These are phyloP conservation scores for Crithidia expoeki DNA, from an alignment of 208 protist genomes.

Conservation along the genomic window DNA sequence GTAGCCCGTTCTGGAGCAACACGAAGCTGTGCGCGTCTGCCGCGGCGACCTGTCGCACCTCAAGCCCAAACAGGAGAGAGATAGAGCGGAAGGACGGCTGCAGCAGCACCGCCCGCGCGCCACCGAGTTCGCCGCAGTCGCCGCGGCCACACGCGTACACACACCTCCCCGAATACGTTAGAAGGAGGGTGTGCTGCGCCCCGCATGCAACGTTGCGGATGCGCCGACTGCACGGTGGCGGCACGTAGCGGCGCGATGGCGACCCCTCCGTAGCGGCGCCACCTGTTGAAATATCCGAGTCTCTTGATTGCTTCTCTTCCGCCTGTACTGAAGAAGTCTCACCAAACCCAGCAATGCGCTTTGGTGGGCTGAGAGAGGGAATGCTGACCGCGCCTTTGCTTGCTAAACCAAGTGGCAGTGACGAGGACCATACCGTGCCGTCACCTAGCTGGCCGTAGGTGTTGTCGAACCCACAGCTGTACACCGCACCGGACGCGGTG, in stretches of 20 bases:
- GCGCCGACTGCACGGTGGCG: constrained; percentile 26
- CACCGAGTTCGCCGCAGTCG: constrained; percentile 68
- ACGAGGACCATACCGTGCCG: constrained; percentile 66
- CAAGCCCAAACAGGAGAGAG: constrained; percentile 75
- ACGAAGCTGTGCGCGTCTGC: constrained; percentile 81
- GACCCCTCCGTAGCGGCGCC: neutral
- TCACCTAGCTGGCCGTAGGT: constrained; percentile 84
- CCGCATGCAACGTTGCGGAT: constrained; percentile 70
- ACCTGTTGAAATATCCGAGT: neutral
- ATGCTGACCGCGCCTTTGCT: neutral
- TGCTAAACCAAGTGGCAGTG: neutral
- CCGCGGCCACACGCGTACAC: constrained; percentile 83
- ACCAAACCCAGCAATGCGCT: constrained; percentile 51
- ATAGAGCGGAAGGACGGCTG: constrained; percentile 77
- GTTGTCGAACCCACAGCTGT: constrained; percentile 81
- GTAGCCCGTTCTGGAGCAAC: constrained; percentile 69
- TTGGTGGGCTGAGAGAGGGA: constrained; percentile 35
- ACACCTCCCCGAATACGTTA: constrained; percentile 38
- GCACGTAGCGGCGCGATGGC: constrained; percentile 4
- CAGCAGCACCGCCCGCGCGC: constrained; percentile 40
- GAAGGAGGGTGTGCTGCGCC: constrained; percentile 71
- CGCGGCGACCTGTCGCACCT: constrained; percentile 55
- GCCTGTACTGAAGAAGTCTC: neutral
- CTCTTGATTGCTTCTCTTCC: neutral
- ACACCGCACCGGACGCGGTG: constrained; percentile 69